Conservation (phyloP, 805 yeast genomes). For the Starmera pachycereana region DNA sequence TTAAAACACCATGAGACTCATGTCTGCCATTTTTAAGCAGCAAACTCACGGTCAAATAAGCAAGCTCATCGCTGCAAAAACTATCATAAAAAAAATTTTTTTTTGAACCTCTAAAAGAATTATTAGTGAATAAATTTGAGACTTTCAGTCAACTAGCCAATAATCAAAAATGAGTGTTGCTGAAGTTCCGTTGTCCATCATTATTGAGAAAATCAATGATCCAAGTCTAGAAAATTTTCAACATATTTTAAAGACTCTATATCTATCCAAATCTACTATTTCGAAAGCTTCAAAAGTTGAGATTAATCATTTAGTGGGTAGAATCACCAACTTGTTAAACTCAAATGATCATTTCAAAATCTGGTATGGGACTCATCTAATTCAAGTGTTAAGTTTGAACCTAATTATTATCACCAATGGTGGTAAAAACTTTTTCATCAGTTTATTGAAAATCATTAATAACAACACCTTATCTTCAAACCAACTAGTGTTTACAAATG, state of each 20-base stretch:
- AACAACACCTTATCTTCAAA: conserved; percentile 17
- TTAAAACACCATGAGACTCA: too few species aligned
- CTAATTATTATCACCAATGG: conserved; percentile 23
- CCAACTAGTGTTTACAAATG: conserved; percentile 20
- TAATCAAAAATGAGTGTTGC: conserved; percentile 5
- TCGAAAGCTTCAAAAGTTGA: conserved; percentile 37
- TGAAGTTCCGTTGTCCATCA: conserved; percentile 16
- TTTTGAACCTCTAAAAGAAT: too few species aligned
- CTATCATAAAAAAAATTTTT: too few species aligned
- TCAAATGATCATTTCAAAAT: conserved; percentile 21
- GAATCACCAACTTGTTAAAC: conserved; percentile 21
- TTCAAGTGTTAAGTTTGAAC: conserved; percentile 15
- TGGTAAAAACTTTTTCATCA: conserved; percentile 27
- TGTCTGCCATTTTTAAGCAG: too few species aligned
- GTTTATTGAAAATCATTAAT: conserved; percentile 25
- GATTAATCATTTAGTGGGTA: conserved; percentile 36
- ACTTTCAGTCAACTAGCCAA: not conserved
- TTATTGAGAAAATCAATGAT: conserved; percentile 10
- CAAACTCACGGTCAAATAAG: too few species aligned
- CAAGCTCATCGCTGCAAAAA: too few species aligned
- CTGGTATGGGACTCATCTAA: conserved; percentile 27
- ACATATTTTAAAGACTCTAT: conserved; percentile 14
- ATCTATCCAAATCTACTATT: conserved; percentile 20
- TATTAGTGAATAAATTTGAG: not conserved
- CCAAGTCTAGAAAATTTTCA: conserved; percentile 12